These are phyloP conservation scores for Cucurbita pepo DNA, from an alignment of 306 rosid species.

Conservation along the genomic window DNA sequence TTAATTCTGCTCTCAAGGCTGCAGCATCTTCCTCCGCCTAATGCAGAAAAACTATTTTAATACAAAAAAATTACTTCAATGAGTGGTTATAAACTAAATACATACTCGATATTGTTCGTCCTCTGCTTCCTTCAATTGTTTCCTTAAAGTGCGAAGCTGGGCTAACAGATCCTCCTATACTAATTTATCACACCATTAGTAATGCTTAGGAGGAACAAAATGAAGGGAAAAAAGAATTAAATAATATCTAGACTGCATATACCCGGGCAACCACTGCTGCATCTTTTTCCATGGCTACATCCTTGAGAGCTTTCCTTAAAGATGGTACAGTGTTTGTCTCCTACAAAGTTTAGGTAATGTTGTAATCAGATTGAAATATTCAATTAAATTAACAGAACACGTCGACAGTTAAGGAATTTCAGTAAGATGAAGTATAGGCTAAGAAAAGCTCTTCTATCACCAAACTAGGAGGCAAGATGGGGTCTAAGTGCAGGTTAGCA, in stretches of 20 bases:
- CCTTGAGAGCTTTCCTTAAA: conserved; percentile 76
- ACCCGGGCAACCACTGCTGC: conserved; percentile 90
- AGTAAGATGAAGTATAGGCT: background rate
- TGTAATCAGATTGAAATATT: background rate
- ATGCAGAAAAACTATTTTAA: conserved; percentile 21
- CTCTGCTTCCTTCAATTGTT: conserved; percentile 78
- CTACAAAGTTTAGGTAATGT: conserved; percentile 15
- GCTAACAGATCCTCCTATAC: conserved; percentile 85
- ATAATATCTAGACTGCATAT: conserved; percentile 3
- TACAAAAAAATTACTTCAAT: background rate
- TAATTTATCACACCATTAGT: conserved; percentile 2
- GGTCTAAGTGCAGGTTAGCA: background rate
- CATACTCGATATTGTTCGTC: conserved; percentile 93
- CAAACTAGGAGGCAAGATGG: background rate
- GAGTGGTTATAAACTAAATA: conserved; percentile 3
- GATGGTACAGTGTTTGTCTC: conserved; percentile 68
- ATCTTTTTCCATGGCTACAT: conserved; percentile 97
- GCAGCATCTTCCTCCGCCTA: conserved; percentile 99
- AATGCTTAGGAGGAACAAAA: background rate
- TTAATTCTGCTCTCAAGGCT: conserved; percentile 75
- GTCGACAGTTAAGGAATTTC: background rate
- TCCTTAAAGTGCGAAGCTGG: conserved; percentile 73
- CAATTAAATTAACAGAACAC: background rate
- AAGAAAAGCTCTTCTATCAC: background rate
- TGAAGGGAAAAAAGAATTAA: background rate